A percentile compares a stretch with the other conserved stretches of the same genome.
These are phyloP conservation scores for Lichina pygmaea DNA, from an alignment of 495 filamentous ascomycete genomes.

Conservation along the genomic window DNA sequence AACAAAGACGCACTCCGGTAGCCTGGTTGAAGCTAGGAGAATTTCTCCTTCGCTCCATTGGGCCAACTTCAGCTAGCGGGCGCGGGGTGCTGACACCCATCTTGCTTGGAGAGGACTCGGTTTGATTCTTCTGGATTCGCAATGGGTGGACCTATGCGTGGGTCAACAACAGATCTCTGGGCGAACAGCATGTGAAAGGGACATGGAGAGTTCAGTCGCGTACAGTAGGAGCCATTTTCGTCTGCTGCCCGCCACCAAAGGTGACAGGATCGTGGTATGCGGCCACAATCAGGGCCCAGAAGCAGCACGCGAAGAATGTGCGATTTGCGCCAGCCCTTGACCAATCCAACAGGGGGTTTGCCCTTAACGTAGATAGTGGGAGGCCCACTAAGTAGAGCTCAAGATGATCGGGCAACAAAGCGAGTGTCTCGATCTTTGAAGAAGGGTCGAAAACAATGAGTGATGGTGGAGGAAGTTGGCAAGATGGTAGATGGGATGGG, in stretches of 20 bases:
- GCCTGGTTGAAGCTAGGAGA: slow-evolving; percentile 52
- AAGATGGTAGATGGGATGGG: not conserved
- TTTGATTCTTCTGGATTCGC: slow-evolving; percentile 3
- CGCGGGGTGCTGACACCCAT: slow-evolving; percentile 18
- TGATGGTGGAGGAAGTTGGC: not conserved
- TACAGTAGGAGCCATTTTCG: too few species aligned
- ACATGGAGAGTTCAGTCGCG: too few species aligned
- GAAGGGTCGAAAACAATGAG: not conserved
- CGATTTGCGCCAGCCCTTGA: too few species aligned
- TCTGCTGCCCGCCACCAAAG: too few species aligned
- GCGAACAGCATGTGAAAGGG: too few species aligned
- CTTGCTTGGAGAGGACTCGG: slow-evolving; percentile 6
- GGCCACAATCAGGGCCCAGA: too few species aligned
- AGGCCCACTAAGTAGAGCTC: too few species aligned
- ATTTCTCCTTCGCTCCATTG: slow-evolving; percentile 31
- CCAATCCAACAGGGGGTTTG: too few species aligned
- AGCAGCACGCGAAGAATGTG: too few species aligned
- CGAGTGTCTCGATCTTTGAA: not conserved
- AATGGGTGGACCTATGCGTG: not conserved
- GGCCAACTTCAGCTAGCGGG: slow-evolving; percentile 27
- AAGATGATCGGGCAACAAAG: too few species aligned
- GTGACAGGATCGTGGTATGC: too few species aligned
- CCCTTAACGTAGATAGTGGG: too few species aligned
- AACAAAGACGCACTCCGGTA: slow-evolving; percentile 25
- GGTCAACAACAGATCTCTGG: not conserved